Conservation (phyloP, 1,139 yeast species). For the Candida sp. region DNA sequence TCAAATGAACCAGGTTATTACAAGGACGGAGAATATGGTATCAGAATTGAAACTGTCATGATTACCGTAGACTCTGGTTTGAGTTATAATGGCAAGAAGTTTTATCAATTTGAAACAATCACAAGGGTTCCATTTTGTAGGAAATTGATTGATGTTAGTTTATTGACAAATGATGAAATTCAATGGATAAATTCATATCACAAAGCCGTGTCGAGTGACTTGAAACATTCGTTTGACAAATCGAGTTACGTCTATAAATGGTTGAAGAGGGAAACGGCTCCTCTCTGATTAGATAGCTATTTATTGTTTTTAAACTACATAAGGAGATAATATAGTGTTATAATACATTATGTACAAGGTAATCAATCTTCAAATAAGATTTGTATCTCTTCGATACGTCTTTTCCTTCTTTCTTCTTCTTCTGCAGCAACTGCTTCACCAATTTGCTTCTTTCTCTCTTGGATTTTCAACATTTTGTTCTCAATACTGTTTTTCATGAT, state of each 20-base stretch:
- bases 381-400: conserved; percentile 80
- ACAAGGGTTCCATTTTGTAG: conserved; percentile 79
- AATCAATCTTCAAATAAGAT: conserved; percentile 59
- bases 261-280: conserved; percentile 71
- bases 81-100: conserved; percentile 48
- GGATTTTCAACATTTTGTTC: conserved; percentile 83
- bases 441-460: conserved; percentile 78
- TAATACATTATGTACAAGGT: neutral
- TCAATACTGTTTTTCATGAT: conserved; percentile 87
- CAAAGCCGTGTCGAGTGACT: conserved; percentile 51
- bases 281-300: conserved; percentile 15
- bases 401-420: conserved; percentile 70
- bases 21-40: conserved; percentile 90
- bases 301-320: neutral
- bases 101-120: conserved; percentile 76
- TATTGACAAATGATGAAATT: conserved; percentile 59
- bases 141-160: conserved; percentile 18
- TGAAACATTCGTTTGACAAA: conserved; percentile 46
- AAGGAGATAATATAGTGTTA: neutral
- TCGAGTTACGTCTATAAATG: conserved; percentile 59
- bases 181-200: conserved; percentile 72
- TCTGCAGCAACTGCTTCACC: conserved; percentile 85
- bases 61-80: conserved; percentile 52
- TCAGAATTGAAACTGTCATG: conserved; percentile 86
- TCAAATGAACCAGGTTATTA: conserved; percentile 98